Evolutionary conservation across 1,284 basidiomycete species (phyloP).

Genomic region (Ceratobasidium sp.): DNA sequence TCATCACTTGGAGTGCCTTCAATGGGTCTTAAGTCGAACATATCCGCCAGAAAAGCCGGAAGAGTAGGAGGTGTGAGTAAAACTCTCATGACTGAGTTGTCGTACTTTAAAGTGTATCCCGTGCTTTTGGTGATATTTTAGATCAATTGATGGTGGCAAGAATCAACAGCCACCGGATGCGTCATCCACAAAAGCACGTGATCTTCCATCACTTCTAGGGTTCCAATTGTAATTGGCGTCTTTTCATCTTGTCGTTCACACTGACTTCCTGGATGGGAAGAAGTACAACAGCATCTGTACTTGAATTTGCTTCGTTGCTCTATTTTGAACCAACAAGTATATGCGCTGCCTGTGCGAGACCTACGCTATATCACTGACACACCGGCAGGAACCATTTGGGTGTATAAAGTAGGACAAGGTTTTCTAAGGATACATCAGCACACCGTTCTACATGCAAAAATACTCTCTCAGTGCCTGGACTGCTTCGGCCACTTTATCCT

Average conservation of each 20-base stretch:
- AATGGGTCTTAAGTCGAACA: constrained; percentile 5
- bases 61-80: background rate
- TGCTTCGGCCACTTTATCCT: background rate
- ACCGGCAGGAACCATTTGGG: too few relatives aligned
- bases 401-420: too few relatives aligned
- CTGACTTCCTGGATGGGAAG: too few relatives aligned
- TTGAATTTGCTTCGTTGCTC: too few relatives aligned
- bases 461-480: background rate
- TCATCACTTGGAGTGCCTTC: constrained; percentile 19
- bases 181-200: background rate
- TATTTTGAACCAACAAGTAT: too few relatives aligned
- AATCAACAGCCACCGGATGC: background rate
- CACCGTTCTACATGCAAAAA: background rate
- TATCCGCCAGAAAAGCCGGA: background rate
- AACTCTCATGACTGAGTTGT: background rate
- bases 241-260: too few relatives aligned
- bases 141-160: background rate
- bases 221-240: too few relatives aligned
- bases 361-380: too few relatives aligned
- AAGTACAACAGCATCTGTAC: too few relatives aligned
- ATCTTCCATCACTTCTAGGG: background rate
- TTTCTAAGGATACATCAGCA: background rate
- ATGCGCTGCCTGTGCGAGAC: too few relatives aligned
- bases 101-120: too few relatives aligned
- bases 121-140: too few relatives aligned